Conservation (phyloP, 441 rosid genomes). For the Iberis amara region DNA sequence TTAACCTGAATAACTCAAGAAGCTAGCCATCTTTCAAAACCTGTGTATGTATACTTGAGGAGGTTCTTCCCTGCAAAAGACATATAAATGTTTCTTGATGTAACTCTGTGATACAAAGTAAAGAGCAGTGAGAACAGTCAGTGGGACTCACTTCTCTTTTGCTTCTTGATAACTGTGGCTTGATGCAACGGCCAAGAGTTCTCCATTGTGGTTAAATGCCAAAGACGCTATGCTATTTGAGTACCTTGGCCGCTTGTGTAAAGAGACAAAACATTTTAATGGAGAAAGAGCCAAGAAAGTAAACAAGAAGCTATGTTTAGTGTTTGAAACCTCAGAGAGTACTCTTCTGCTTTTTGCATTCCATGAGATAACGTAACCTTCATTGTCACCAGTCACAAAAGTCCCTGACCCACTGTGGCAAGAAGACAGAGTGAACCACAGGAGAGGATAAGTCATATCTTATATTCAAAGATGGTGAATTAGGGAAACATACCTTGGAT, state of each 20-base stretch:
- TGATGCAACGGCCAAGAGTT: conserved; percentile 76
- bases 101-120: background rate
- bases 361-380: conserved; percentile 65
- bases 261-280: conserved; percentile 9
- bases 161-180: conserved; percentile 64
- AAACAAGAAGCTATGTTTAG: conserved; percentile 8
- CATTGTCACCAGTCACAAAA: conserved; percentile 74
- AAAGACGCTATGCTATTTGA: conserved; percentile 73
- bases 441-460: too few species aligned
- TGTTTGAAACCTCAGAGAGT: conserved; percentile 50
- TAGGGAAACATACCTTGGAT: conserved; percentile 51
- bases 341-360: conserved; percentile 56
- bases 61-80: conserved; percentile 51
- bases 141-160: conserved; percentile 52
- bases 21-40: conserved; percentile 27
- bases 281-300: conserved; percentile 12
- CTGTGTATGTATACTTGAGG: conserved; percentile 52
- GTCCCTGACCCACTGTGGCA: conserved; percentile 43
- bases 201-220: conserved; percentile 51
- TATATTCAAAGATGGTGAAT: conserved; percentile 8
- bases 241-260: conserved; percentile 53
- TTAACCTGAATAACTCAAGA: conserved; percentile 19
- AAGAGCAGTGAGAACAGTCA: background rate
- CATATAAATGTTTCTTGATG: background rate
- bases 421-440: conserved; percentile 20